phyloP scores from a whole-genome alignment of 2,329 filamentous ascomycete genomes.

The Drechslerella dactyloides region DNA sequence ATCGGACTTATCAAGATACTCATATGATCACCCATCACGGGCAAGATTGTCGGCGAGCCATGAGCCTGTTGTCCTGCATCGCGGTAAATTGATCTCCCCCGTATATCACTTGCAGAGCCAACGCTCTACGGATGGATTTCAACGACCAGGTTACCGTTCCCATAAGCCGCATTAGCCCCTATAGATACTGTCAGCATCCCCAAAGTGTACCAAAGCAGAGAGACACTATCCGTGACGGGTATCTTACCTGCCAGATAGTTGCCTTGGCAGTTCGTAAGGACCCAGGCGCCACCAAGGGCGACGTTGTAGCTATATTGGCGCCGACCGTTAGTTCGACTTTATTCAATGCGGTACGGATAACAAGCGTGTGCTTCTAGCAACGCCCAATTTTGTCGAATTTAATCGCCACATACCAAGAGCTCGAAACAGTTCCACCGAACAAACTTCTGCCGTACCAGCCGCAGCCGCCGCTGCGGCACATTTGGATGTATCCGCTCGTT shows the following conservation, averaged over 20 bases:
- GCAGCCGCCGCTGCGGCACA: constrained; percentile 9
- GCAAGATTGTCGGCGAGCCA: too few relatives aligned
- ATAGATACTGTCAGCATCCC: background rate
- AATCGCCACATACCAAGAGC: constrained; percentile 15
- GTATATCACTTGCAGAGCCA: background rate
- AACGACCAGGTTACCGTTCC: constrained; percentile 21
- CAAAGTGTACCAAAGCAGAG: background rate
- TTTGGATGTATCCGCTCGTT: background rate
- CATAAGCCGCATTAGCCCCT: constrained; percentile 25
- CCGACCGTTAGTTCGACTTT: background rate
- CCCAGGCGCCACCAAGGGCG: constrained; percentile 26
- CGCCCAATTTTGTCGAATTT: background rate
- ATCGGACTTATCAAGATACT: background rate
- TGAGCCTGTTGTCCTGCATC: too few relatives aligned
- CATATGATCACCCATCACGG: too few relatives aligned
- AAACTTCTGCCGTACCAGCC: constrained; percentile 12
- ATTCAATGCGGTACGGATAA: background rate
- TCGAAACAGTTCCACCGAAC: constrained; percentile 4
- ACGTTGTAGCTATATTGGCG: constrained; percentile 17
- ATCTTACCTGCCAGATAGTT: constrained; percentile 16
- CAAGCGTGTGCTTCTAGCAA: background rate
- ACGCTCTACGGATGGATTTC: constrained; percentile 5
- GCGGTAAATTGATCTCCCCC: background rate
- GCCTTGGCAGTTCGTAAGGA: constrained; percentile 2
- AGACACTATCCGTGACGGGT: constrained; percentile 15